Percentiles rank a stretch among this genome's conserved stretches.
These are phyloP conservation scores for Barnettozyma populi DNA, from an alignment of 805 yeast species.

Conservation along the genomic window DNA sequence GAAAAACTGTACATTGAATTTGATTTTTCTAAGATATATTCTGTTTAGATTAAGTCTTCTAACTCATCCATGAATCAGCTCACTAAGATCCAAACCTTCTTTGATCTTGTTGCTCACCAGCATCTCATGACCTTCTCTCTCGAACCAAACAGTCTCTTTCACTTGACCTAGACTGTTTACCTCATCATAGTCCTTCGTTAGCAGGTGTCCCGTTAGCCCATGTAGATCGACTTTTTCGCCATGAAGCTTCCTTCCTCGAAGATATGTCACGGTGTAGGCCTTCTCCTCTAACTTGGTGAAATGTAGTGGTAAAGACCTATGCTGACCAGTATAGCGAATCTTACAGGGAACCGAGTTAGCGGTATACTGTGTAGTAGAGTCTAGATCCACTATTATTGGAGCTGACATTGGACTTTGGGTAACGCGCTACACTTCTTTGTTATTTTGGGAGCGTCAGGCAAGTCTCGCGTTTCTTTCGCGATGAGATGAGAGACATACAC, in stretches of 20 bases:
- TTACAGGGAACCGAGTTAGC: conserved; percentile 26
- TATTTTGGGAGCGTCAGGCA: neutral
- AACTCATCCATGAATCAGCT: conserved; percentile 18
- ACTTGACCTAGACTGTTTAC: conserved; percentile 13
- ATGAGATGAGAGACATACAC: neutral
- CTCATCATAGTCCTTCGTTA: conserved; percentile 20
- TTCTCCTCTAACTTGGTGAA: conserved; percentile 13
- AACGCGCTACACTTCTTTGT: neutral
- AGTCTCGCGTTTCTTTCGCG: neutral
- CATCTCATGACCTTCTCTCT: conserved; percentile 33
- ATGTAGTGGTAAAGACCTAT: conserved; percentile 12
- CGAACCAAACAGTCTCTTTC: conserved; percentile 27
- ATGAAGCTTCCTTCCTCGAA: conserved; percentile 32
- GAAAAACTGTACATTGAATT: too few relatives aligned
- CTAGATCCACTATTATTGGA: neutral
- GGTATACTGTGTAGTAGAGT: neutral
- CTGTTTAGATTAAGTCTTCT: too few relatives aligned
- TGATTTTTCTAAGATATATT: too few relatives aligned
- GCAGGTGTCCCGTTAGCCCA: conserved; percentile 15
- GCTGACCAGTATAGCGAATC: conserved; percentile 20
- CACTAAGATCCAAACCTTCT: conserved; percentile 26
- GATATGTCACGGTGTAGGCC: conserved; percentile 20
- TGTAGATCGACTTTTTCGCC: conserved; percentile 20
- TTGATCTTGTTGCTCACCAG: conserved; percentile 22
- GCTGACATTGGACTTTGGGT: neutral